phyloP scores from a whole-genome alignment of 441 rosid species.

The Euphorbia schlechtendalii region DNA sequence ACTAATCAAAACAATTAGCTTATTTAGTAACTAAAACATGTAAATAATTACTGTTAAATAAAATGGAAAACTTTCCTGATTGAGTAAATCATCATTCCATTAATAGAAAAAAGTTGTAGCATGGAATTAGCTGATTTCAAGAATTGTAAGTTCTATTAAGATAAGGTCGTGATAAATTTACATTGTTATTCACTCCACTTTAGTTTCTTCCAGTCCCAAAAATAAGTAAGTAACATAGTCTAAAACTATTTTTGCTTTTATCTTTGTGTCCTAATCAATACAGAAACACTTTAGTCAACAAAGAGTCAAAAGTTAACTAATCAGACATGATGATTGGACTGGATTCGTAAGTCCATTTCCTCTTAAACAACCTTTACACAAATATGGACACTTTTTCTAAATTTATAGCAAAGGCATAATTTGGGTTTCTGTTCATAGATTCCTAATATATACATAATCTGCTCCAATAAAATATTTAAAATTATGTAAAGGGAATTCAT shows the following conservation, averaged over 20 bases:
- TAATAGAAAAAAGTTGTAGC: too few species aligned
- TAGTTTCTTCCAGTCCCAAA: slow-evolving; percentile 17
- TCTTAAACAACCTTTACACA: slow-evolving; percentile 15
- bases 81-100: too few species aligned
- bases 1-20: slow-evolving; percentile 10
- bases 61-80: slow-evolving; percentile 3
- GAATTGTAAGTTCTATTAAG: too few species aligned
- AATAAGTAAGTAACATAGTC: too few species aligned
- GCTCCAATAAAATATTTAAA: too few species aligned
- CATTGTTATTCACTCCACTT: slow-evolving; percentile 6
- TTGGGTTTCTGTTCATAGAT: slow-evolving; percentile 17
- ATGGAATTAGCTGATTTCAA: too few species aligned
- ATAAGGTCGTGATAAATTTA: too few species aligned
- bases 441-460: too few species aligned
- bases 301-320: slow-evolving; percentile 30
- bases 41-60: background rate
- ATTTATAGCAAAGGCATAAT: slow-evolving; percentile 17
- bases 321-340: slow-evolving; percentile 22
- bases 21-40: too few species aligned
- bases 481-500: background rate
- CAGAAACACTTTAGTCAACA: slow-evolving; percentile 38
- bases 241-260: too few species aligned
- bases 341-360: slow-evolving; percentile 24
- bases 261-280: slow-evolving; percentile 46
- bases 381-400: slow-evolving; percentile 14